Percentiles rank a stretch among this genome's conserved stretches.
Evolutionary conservation across 148 eudicot genomes (phyloP).

Genomic region (Nyssa sinensis): DNA sequence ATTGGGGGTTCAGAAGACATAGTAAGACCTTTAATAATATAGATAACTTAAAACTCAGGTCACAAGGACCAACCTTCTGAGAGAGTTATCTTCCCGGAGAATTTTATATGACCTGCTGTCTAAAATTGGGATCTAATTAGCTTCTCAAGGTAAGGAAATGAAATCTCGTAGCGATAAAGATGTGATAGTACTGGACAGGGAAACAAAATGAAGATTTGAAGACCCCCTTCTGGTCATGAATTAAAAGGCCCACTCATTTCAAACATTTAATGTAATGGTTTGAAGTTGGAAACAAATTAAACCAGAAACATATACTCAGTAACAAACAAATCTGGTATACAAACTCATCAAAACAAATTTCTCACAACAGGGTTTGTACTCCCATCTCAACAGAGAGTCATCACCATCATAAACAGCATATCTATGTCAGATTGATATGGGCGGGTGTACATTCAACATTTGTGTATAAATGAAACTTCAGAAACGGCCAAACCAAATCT

Average conservation of each 20-base stretch:
- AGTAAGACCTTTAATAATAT: too few relatives aligned
- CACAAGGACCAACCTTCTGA: too few relatives aligned
- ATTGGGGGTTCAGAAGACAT: not conserved
- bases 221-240: not conserved
- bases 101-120: too few relatives aligned
- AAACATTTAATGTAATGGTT: not conserved
- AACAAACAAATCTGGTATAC: not conserved
- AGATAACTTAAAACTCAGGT: too few relatives aligned
- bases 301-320: not conserved
- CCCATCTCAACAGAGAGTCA: conserved; percentile 3
- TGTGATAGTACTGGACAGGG: too few relatives aligned
- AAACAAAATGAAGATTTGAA: not conserved
- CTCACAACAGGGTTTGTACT: not conserved
- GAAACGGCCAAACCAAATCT: conserved; percentile 5
- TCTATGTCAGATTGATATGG: not conserved
- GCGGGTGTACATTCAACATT: not conserved
- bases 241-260: not conserved
- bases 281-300: not conserved
- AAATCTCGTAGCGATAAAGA: not conserved
- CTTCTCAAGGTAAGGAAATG: not conserved
- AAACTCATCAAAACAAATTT: conserved; percentile 1
- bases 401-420: not conserved
- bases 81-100: too few relatives aligned
- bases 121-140: not conserved
- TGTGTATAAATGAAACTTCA: not conserved